phyloP scores from a whole-genome alignment of 1,284 basidiomycete genomes.

The Jaminaea rosea region DNA sequence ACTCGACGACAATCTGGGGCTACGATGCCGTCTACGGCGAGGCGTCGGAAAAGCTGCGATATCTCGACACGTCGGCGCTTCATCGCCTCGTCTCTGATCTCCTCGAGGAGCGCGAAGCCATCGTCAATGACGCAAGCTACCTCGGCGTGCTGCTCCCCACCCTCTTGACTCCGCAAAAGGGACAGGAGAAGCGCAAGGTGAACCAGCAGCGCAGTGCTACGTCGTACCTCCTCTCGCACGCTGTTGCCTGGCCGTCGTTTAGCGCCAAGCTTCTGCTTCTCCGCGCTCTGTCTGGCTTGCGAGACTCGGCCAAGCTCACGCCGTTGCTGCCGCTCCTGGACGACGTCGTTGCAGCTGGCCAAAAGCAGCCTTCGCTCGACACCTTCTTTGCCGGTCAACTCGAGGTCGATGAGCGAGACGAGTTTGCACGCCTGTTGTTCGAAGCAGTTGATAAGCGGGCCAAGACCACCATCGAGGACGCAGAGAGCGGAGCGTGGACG shows the following conservation, averaged over 20 bases:
- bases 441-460: conserved; percentile 47
- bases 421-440: conserved; percentile 53
- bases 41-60: conserved; percentile 58
- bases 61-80: conserved; percentile 66
- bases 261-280: not conserved
- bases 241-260: conserved; percentile 55
- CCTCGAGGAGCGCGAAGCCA: conserved; percentile 48
- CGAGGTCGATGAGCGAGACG: not conserved
- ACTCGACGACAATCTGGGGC: conserved; percentile 64
- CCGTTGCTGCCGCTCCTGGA: conserved; percentile 60
- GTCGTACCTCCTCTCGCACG: conserved; percentile 75
- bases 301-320: conserved; percentile 59
- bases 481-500: conserved; percentile 45
- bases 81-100: conserved; percentile 57
- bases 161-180: conserved; percentile 52
- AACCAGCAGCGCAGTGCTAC: conserved; percentile 63
- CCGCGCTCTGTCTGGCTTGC: conserved; percentile 9
- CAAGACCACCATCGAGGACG: conserved; percentile 34
- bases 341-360: conserved; percentile 35
- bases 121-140: conserved; percentile 60
- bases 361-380: not conserved
- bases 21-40: conserved; percentile 73
- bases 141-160: conserved; percentile 59
- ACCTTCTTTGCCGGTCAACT: not conserved
- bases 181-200: conserved; percentile 58